Evolutionary conservation across 73 alveolate species (phyloP).

Genomic region (Breviolum minutum): DNA sequence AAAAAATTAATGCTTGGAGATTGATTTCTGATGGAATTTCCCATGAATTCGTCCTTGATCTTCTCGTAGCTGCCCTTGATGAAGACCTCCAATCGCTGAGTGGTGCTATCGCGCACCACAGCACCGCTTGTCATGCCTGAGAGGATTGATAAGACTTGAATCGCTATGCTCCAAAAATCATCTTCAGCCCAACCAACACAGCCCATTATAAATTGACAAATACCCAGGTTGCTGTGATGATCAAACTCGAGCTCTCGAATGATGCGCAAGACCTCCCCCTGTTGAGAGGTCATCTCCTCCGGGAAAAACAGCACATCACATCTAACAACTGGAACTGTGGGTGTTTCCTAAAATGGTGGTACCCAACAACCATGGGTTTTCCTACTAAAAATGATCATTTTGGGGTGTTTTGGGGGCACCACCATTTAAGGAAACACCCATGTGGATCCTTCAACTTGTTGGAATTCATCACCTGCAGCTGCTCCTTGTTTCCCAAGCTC

Average conservation of each 20-base stretch:
- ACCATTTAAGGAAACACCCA: no score
- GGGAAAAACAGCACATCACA: no score
- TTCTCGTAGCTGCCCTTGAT: slow-evolving; percentile 89
- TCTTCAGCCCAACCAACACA: background rate
- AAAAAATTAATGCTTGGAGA: background rate
- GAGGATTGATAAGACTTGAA: background rate
- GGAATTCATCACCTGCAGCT: background rate
- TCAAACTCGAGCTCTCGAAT: slow-evolving; percentile 84
- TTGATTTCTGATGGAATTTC: background rate
- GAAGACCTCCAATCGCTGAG: slow-evolving; percentile 56
- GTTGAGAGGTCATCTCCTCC: slow-evolving; percentile 56
- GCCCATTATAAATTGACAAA: background rate
- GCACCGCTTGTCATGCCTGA: slow-evolving; percentile 86
- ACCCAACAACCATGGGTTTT: no score
- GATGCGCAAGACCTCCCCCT: slow-evolving; percentile 63
- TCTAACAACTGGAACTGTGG: no score
- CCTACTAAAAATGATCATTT: no score
- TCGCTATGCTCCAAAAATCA: background rate
- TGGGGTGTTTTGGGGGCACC: no score
- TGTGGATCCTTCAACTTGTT: background rate
- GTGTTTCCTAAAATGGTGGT: no score
- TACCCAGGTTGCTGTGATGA: slow-evolving; percentile 51
- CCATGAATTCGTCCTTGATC: slow-evolving; percentile 40
- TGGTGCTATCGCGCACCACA: slow-evolving; percentile 34
- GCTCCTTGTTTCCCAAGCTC: slow-evolving; percentile 63